Percentiles rank a stretch among this genome's conserved stretches.
phyloP scores from a whole-genome alignment of 164 flowering plant species.

The Hamamelis virginiana region DNA sequence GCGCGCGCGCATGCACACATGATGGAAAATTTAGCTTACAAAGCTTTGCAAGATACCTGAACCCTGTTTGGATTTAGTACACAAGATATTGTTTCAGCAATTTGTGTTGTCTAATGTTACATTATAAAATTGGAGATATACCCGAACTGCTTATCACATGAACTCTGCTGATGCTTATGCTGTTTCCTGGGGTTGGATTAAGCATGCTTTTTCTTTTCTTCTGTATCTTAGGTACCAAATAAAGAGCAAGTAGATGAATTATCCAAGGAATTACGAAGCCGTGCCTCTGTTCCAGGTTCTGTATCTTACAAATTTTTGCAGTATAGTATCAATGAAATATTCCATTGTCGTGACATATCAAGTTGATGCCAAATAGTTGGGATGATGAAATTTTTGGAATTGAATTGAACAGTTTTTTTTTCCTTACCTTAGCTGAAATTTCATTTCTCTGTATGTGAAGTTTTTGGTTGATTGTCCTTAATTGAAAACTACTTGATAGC shows the following conservation, averaged over 20 bases:
- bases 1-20: not conserved
- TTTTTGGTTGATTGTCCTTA: not conserved
- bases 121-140: not conserved
- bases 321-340: no score
- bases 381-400: not conserved
- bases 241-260: conserved; percentile 84
- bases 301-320: not conserved
- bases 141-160: not conserved
- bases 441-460: not conserved
- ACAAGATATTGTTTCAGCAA: not conserved
- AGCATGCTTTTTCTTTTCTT: not conserved
- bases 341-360: not conserved
- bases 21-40: not conserved
- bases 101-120: not conserved
- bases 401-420: not conserved
- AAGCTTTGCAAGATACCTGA: not conserved
- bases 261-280: conserved; percentile 66
- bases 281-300: conserved; percentile 85
- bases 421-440: not conserved
- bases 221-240: conserved; percentile 63
- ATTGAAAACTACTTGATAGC: not conserved
- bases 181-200: not conserved
- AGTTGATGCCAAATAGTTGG: not conserved
- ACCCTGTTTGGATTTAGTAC: not conserved
- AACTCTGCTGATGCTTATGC: not conserved